Conservation (phyloP, 441 rosid species). For the Eutrema salsugineum region DNA sequence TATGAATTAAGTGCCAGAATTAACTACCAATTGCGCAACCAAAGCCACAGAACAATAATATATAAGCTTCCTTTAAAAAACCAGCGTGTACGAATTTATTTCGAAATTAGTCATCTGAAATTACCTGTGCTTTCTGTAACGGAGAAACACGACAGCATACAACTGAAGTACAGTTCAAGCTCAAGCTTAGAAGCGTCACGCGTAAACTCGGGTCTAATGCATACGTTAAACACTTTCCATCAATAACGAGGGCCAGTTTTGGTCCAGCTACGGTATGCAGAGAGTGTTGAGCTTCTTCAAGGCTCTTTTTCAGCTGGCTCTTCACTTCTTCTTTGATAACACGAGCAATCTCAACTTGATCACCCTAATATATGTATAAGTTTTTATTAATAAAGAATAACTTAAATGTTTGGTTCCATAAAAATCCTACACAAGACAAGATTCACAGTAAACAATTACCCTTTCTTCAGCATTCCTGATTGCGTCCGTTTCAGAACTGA, state of each 20-base stretch:
- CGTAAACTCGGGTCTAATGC: constrained; percentile 93
- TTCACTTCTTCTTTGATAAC: constrained; percentile 87
- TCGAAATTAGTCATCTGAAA: not conserved
- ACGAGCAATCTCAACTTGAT: constrained; percentile 80
- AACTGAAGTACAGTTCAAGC: constrained; percentile 95
- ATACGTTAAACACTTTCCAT: constrained; percentile 98
- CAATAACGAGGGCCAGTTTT: constrained; percentile 86
- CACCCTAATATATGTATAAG: constrained; percentile 68
- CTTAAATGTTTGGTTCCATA: constrained; percentile 71
- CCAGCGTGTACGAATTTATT: not conserved
- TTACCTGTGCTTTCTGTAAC: constrained; percentile 98
- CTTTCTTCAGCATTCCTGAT: constrained; percentile 91
- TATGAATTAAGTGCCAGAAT: not conserved
- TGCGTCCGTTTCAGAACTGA: constrained; percentile 92
- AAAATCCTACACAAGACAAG: constrained; percentile 69
- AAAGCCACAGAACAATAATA: not conserved
- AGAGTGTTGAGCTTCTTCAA: constrained; percentile 76
- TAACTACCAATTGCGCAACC: not conserved
- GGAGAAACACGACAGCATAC: constrained; percentile 99
- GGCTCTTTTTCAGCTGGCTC: constrained; percentile 69
- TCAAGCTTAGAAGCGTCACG: constrained; percentile 80
- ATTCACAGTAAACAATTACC: constrained; percentile 54
- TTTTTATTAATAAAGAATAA: constrained; percentile 38
- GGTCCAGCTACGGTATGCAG: constrained; percentile 62
- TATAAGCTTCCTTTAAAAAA: not conserved